phyloP scores from a whole-genome alignment of 805 yeast species.

The Teunomyces lycoperdinae region DNA sequence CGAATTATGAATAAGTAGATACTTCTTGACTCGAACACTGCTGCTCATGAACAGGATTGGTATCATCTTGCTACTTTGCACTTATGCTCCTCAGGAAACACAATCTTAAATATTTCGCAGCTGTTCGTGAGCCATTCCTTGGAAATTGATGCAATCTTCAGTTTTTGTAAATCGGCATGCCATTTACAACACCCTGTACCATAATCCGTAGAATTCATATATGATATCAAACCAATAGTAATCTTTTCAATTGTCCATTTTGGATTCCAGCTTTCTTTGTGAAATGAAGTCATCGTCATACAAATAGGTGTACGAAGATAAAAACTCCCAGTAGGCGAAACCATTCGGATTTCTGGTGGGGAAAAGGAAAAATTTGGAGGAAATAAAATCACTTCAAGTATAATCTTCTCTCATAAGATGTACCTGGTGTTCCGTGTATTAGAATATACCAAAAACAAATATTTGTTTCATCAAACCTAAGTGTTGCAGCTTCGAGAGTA shows the following conservation, averaged over 20 bases:
- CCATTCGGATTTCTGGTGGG: constrained; percentile 19
- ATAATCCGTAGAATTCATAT: constrained; percentile 12
- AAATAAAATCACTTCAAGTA: constrained; percentile 13
- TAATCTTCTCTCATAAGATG: constrained; percentile 13
- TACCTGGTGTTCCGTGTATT: constrained; percentile 11
- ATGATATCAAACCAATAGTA: constrained; percentile 14
- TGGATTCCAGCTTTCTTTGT: constrained; percentile 15
- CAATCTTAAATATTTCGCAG: constrained; percentile 10
- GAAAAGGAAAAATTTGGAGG: constrained; percentile 14
- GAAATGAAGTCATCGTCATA: constrained; percentile 13
- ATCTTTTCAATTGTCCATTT: constrained; percentile 16
- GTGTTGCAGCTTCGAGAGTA: not conserved
- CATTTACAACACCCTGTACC: constrained; percentile 10
- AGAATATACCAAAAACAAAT: constrained; percentile 15
- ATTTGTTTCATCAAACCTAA: constrained; percentile 10
- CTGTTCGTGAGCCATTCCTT: constrained; percentile 13
- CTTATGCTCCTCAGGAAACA: constrained; percentile 13
- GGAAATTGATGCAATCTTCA: constrained; percentile 6
- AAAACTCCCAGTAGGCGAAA: constrained; percentile 15
- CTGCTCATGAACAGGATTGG: not conserved
- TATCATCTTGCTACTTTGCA: not conserved
- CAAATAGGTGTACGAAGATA: constrained; percentile 10
- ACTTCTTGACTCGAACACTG: not conserved
- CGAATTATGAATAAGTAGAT: not conserved
- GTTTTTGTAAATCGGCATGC: not conserved